These are phyloP conservation scores for Taiozyma sp. DNA, from an alignment of 1,139 yeast species.

Conservation along the genomic window DNA sequence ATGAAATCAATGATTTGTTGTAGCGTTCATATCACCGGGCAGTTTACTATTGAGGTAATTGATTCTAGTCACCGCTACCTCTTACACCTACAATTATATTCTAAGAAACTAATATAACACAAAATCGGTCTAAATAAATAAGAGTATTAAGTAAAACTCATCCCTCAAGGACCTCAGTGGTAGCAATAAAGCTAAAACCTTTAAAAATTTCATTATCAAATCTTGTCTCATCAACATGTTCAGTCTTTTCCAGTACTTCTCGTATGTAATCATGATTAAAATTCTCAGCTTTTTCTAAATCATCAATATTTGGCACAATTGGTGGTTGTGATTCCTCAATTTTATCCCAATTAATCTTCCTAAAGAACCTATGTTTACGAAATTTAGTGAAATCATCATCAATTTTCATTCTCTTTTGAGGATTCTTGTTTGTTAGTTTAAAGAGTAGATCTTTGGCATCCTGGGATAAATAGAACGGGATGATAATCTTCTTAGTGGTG, in stretches of 20 bases:
- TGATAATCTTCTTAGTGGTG: slow-evolving; percentile 57
- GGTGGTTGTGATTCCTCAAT: slow-evolving; percentile 46
- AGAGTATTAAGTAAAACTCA: background rate
- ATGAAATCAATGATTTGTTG: too few relatives aligned
- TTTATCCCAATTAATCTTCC: slow-evolving; percentile 67
- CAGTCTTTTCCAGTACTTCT: slow-evolving; percentile 7
- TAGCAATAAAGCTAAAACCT: slow-evolving; percentile 23
- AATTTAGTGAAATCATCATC: slow-evolving; percentile 66
- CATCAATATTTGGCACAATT: slow-evolving; percentile 74
- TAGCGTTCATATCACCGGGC: too few relatives aligned
- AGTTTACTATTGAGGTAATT: too few relatives aligned
- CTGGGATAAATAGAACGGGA: slow-evolving; percentile 70
- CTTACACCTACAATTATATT: too few relatives aligned
- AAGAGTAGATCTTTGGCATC: slow-evolving; percentile 81
- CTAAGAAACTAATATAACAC: too few relatives aligned
- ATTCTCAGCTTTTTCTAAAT: slow-evolving; percentile 82
- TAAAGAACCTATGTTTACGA: slow-evolving; percentile 66
- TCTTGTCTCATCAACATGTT: background rate
- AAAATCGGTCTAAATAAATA: background rate
- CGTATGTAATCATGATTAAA: slow-evolving; percentile 82
- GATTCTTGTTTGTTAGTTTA: slow-evolving; percentile 68
- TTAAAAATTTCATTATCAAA: slow-evolving; percentile 13
- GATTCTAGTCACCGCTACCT: too few relatives aligned
- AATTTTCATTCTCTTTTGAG: slow-evolving; percentile 70
- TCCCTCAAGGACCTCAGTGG: slow-evolving; percentile 12